Evolutionary conservation across 495 filamentous ascomycete species (phyloP).

Genomic region (Hypoxylon fragiforme): DNA sequence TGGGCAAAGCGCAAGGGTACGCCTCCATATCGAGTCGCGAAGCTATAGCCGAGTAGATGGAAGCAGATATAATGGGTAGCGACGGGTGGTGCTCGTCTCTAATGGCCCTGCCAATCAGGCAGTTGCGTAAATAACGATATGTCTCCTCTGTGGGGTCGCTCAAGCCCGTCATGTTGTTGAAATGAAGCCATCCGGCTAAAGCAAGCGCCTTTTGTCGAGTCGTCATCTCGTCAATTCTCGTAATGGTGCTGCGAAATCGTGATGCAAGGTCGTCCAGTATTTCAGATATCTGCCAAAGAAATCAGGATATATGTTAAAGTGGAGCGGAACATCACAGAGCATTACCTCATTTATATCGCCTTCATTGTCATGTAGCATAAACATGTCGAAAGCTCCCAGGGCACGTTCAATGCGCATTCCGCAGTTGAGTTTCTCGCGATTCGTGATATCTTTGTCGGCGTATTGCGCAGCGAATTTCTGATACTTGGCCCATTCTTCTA

Average conservation of each 20-base stretch:
- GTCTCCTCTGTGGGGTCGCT: conserved; percentile 52
- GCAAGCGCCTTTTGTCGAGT: conserved; percentile 68
- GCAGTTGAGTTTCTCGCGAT: conserved; percentile 34
- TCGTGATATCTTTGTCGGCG: conserved; percentile 42
- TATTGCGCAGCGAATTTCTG: conserved; percentile 47
- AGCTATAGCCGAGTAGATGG: conserved; percentile 49
- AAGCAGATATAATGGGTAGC: conserved; percentile 76
- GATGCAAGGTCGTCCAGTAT: conserved; percentile 66
- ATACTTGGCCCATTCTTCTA: conserved; percentile 71
- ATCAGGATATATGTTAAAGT: background rate
- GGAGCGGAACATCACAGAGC: conserved; percentile 12
- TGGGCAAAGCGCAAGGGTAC: conserved; percentile 73
- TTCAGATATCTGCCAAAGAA: conserved; percentile 53
- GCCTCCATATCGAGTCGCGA: conserved; percentile 69
- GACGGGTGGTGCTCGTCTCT: conserved; percentile 70
- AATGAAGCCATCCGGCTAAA: conserved; percentile 66
- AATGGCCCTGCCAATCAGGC: conserved; percentile 77
- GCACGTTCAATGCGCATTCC: conserved; percentile 68
- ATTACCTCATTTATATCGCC: conserved; percentile 75
- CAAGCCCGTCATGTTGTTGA: conserved; percentile 70
- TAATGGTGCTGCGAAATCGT: conserved; percentile 62
- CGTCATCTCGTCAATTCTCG: conserved; percentile 52
- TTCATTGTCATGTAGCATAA: conserved; percentile 69
- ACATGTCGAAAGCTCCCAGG: conserved; percentile 83
- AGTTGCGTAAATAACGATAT: conserved; percentile 81